Evolutionary conservation across 129 eudicot genomes (phyloP).

Genomic region (Helichrysum umbraculigerum): DNA sequence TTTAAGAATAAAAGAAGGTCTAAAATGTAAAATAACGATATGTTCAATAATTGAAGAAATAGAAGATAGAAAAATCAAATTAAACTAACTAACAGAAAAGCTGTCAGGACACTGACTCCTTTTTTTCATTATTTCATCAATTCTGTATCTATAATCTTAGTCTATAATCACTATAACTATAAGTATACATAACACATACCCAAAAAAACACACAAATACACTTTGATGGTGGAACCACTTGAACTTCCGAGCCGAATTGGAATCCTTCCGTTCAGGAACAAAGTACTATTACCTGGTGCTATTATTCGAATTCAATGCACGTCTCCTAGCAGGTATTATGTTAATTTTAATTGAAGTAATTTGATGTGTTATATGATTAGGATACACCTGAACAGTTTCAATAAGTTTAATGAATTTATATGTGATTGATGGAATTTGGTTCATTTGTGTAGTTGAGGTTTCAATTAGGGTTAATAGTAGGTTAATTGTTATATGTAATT

Average conservation of each 20-base stretch:
- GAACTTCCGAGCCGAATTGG: conserved; percentile 88
- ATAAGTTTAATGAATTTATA: background rate
- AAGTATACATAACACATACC: background rate
- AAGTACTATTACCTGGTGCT: conserved; percentile 92
- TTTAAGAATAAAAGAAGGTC: too few species aligned
- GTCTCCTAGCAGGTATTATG: conserved; percentile 79
- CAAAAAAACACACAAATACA: background rate
- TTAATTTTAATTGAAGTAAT: background rate
- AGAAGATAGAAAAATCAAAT: too few species aligned
- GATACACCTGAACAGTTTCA: background rate
- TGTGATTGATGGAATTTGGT: too few species aligned
- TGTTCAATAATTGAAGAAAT: too few species aligned
- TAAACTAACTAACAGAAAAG: conserved; percentile 3
- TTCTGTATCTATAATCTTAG: background rate
- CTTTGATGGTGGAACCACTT: conserved; percentile 36
- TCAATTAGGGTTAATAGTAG: background rate
- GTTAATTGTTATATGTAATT: background rate
- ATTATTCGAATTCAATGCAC: conserved; percentile 96
- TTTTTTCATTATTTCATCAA: conserved; percentile 11
- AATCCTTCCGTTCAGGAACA: conserved; percentile 92
- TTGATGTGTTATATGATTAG: background rate
- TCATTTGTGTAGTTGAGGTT: background rate
- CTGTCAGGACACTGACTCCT: conserved; percentile 28
- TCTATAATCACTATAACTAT: too few species aligned
- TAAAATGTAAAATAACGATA: too few species aligned